Evolutionary conservation across 352 stramenopile genomes (phyloP), one percentile per base, ranked within the genome.

Genomic region (Peronospora belbahrii): DNA sequence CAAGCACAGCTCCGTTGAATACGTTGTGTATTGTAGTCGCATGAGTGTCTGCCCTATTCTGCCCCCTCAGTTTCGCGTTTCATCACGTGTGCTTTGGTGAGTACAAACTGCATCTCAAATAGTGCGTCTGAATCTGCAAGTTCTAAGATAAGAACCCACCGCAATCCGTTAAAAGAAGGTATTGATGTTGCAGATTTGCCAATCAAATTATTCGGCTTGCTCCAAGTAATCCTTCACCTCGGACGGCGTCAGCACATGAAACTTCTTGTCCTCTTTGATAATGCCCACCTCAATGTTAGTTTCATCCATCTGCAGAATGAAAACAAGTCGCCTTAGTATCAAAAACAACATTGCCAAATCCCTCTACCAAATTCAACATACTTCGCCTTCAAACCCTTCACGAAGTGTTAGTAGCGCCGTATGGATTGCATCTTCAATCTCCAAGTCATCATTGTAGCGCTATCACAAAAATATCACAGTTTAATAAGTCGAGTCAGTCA

Each of bases 141-240:
- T 27, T 48, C 42, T 42, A 45, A 18, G 37, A 28, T 42, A 45
- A 18, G 37, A 28, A 27, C 25, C 22, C 4, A 33, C 27, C 34
- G 27, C 43, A 20, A 32, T 35, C 33, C 19, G 22, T 35, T 34
- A 44, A 54, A 51, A 36, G 51, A 61, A 44, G n/a, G 6, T 52
- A 27, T 55, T 37, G 42, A 53, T 25, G 32, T 42, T 59, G 42
- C 7, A 34, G n/a, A 47, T 37, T 42, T 47, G 11, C 23, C 40
- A 31, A 37, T 19, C 10, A 51, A 38, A 56, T 86, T 97, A 98
- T 71, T 97, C 96, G 17, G 95, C 94, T 74, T 99, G 96, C 65
- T 99, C 95, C 48, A 99, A 74, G 85, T 99, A 99, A 79, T 99
- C 97, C 69, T 98, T 97, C 62, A 99, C 95, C 74, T 99, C 95